Evolutionary conservation across 352 stramenopile genomes (phyloP).

Genomic region (Globisporangium sylvaticum): DNA sequence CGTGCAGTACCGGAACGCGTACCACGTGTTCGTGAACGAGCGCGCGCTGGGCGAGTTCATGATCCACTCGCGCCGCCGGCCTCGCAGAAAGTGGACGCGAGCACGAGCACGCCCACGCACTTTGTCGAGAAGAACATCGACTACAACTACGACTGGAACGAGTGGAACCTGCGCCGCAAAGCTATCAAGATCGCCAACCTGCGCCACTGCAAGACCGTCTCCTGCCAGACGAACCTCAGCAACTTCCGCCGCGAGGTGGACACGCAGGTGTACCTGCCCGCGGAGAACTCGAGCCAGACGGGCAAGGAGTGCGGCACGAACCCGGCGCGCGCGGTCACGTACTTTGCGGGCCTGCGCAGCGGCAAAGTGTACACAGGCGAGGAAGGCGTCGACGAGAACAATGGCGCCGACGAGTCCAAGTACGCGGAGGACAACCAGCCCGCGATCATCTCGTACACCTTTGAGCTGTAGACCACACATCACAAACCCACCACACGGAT

Average conservation of each 20-base stretch:
- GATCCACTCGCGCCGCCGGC: slow-evolving; percentile 49
- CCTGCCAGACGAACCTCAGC: slow-evolving; percentile 86
- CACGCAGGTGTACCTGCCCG: slow-evolving; percentile 84
- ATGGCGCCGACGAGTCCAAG: slow-evolving; percentile 21
- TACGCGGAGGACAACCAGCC: slow-evolving; percentile 32
- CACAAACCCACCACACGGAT: not conserved
- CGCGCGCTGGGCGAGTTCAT: slow-evolving; percentile 88
- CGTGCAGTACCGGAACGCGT: slow-evolving; percentile 85
- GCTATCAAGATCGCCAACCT: slow-evolving; percentile 91
- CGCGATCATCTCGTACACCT: slow-evolving; percentile 66
- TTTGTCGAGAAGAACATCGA: slow-evolving; percentile 92
- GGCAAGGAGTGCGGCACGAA: slow-evolving; percentile 79
- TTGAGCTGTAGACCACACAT: slow-evolving; percentile 42
- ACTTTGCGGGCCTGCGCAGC: slow-evolving; percentile 62
- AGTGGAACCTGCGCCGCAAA: slow-evolving; percentile 89
- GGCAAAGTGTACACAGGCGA: slow-evolving; percentile 22
- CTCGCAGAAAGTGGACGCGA: slow-evolving; percentile 79
- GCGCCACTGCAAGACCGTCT: slow-evolving; percentile 84
- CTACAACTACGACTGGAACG: slow-evolving; percentile 93
- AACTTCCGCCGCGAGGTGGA: slow-evolving; percentile 86
- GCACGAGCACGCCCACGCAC: slow-evolving; percentile 88
- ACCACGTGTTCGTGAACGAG: slow-evolving; percentile 92
- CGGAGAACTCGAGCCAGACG: slow-evolving; percentile 75
- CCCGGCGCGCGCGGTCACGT: slow-evolving; percentile 70
- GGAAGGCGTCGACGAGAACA: slow-evolving; percentile 16